Percentiles rank a stretch among this genome's conserved stretches.
These are phyloP conservation scores for Cinnamomum chago DNA, from an alignment of 164 flowering plant species.

Conservation along the genomic window DNA sequence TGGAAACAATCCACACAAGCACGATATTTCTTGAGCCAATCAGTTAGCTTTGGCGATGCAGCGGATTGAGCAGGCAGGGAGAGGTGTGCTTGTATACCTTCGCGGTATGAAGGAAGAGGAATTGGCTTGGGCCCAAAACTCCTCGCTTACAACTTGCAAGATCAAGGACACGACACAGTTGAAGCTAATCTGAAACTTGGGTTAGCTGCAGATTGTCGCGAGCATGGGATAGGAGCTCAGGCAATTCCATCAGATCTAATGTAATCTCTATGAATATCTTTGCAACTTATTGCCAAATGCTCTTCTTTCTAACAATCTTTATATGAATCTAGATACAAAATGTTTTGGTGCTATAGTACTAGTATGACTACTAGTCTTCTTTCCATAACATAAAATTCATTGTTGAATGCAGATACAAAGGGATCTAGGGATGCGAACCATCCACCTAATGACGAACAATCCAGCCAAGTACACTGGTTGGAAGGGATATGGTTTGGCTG, in stretches of 20 bases:
- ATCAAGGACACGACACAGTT: slow-evolving; percentile 94
- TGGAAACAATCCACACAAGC: no score
- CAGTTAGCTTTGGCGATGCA: slow-evolving; percentile 86
- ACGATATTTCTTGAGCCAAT: no score
- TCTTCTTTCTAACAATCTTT: no score
- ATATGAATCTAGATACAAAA: no score
- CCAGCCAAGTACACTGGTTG: slow-evolving; percentile 84
- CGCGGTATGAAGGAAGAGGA: slow-evolving; percentile 92
- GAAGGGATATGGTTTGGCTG: slow-evolving; percentile 87
- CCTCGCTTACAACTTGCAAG: slow-evolving; percentile 84
- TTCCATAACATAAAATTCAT: background rate
- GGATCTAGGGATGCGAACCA: slow-evolving; percentile 77
- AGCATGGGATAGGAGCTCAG: slow-evolving; percentile 95
- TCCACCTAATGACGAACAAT: slow-evolving; percentile 89
- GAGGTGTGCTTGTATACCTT: slow-evolving; percentile 77
- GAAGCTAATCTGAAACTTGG: slow-evolving; percentile 92
- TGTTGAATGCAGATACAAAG: slow-evolving; percentile 46
- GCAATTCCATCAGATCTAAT: slow-evolving; percentile 22
- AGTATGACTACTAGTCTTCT: background rate
- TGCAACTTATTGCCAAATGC: no score
- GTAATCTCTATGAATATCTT: no score
- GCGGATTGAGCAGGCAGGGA: slow-evolving; percentile 63
- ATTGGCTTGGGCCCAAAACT: slow-evolving; percentile 92
- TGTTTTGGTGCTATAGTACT: no score
- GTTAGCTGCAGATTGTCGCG: slow-evolving; percentile 78